phyloP scores from a whole-genome alignment of 768 basidiomycete species.

The Phylloporus rhodoxanthus region DNA sequence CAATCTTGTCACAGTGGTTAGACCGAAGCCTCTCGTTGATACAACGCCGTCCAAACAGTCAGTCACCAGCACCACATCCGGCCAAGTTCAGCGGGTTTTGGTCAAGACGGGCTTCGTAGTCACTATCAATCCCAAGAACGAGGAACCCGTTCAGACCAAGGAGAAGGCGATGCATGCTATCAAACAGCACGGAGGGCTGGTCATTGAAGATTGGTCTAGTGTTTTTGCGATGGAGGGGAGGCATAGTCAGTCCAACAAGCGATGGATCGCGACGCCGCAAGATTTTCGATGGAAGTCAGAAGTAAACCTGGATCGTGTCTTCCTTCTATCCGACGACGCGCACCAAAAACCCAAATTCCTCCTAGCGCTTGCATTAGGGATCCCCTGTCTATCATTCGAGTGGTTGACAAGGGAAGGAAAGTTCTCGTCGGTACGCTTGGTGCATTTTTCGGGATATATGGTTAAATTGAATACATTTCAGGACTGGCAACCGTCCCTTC shows the following conservation, averaged over 20 bases:
- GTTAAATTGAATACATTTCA: slow-evolving; percentile 20
- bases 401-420: slow-evolving; percentile 39
- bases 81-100: slow-evolving; percentile 35
- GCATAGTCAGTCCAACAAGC: slow-evolving; percentile 36
- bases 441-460: neutral
- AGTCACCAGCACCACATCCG: slow-evolving; percentile 33
- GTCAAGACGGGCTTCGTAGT: slow-evolving; percentile 54
- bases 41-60: slow-evolving; percentile 49
- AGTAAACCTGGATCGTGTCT: slow-evolving; percentile 42
- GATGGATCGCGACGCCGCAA: slow-evolving; percentile 47
- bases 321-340: slow-evolving; percentile 60
- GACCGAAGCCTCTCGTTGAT: slow-evolving; percentile 30
- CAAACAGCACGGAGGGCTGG: slow-evolving; percentile 45
- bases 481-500: slow-evolving; percentile 61
- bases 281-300: slow-evolving; percentile 43
- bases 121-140: slow-evolving; percentile 40
- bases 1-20: slow-evolving; percentile 38
- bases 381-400: slow-evolving; percentile 65
- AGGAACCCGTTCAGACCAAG: slow-evolving; percentile 37
- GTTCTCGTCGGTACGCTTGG: slow-evolving; percentile 26
- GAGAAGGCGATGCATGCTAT: slow-evolving; percentile 40
- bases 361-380: slow-evolving; percentile 75
- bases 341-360: slow-evolving; percentile 76
- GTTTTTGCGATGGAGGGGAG: slow-evolving; percentile 54
- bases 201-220: slow-evolving; percentile 58